Conservation (phyloP, 2,329 filamentous ascomycete genomes). For the Claviceps arundinis region DNA sequence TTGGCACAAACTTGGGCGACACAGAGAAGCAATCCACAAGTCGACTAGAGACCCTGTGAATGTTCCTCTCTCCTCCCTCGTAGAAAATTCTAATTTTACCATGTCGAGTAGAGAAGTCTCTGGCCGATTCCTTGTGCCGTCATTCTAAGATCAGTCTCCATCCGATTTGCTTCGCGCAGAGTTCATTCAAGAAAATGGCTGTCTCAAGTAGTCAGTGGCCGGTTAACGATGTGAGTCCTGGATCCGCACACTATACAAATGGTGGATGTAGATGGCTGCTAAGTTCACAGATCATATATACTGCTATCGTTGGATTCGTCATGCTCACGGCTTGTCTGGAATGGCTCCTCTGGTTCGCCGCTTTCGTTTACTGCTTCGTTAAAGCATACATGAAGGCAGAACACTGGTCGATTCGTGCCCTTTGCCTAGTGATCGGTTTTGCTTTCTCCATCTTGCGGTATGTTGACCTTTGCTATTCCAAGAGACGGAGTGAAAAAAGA, state of each 20-base stretch:
- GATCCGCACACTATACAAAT: background rate
- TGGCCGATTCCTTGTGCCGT: background rate
- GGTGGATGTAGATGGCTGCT: too few relatives aligned
- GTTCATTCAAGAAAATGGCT: conserved; percentile 18
- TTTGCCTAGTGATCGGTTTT: conserved; percentile 63
- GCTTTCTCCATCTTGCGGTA: conserved; percentile 68
- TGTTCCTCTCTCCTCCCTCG: too few relatives aligned
- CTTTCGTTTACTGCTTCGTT: conserved; percentile 79
- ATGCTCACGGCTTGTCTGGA: conserved; percentile 79
- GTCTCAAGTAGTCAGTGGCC: conserved; percentile 34
- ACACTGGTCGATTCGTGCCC: conserved; percentile 65
- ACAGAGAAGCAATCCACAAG: background rate
- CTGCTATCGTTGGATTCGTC: conserved; percentile 63
- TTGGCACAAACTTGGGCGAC: background rate
- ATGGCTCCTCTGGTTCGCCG: conserved; percentile 91
- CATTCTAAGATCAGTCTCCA: background rate
- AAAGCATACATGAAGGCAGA: conserved; percentile 87
- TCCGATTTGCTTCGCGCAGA: background rate
- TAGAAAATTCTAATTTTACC: background rate
- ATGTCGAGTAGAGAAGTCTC: background rate
- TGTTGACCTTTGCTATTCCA: conserved; percentile 10
- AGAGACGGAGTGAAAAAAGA: background rate
- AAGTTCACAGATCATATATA: conserved; percentile 61
- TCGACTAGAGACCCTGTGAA: background rate
- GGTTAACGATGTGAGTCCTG: conserved; percentile 26